phyloP scores from a whole-genome alignment of 2,329 filamentous ascomycete genomes.

The Xylogone sp. region DNA sequence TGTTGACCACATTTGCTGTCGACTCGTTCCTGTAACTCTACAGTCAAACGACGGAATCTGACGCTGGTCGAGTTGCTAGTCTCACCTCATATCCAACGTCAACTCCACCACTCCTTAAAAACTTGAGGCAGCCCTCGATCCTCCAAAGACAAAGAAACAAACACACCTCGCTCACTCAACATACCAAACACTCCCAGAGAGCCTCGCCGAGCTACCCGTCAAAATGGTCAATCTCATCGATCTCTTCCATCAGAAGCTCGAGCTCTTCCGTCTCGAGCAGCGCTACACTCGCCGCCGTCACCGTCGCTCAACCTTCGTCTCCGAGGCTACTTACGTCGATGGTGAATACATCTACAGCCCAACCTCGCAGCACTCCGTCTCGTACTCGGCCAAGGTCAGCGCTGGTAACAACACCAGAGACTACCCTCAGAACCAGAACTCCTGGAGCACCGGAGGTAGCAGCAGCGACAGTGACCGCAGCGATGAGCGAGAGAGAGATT shows the following conservation, averaged over 20 bases:
- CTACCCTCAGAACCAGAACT: constrained; percentile 25
- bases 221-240: constrained; percentile 44
- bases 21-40: no score
- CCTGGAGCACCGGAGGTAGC: neutral
- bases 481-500: neutral
- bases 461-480: neutral
- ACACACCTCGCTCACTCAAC: no score
- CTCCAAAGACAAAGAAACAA: no score
- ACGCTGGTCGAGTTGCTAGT: no score
- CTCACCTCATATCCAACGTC: no score
- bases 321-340: constrained; percentile 87
- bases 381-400: constrained; percentile 35
- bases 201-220: constrained; percentile 4
- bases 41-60: no score
- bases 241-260: constrained; percentile 65
- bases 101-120: no score
- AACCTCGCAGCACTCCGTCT: constrained; percentile 49
- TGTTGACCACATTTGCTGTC: no score
- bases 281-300: constrained; percentile 86
- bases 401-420: constrained; percentile 29
- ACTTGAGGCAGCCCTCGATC: no score
- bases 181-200: neutral
- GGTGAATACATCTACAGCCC: constrained; percentile 85
- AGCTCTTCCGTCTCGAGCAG: constrained; percentile 93
- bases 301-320: constrained; percentile 84